A percentile compares a stretch with the other conserved stretches of the same genome.
Conservation (phyloP, 1,284 basidiomycete species). For the Pascua guehoae region DNA sequence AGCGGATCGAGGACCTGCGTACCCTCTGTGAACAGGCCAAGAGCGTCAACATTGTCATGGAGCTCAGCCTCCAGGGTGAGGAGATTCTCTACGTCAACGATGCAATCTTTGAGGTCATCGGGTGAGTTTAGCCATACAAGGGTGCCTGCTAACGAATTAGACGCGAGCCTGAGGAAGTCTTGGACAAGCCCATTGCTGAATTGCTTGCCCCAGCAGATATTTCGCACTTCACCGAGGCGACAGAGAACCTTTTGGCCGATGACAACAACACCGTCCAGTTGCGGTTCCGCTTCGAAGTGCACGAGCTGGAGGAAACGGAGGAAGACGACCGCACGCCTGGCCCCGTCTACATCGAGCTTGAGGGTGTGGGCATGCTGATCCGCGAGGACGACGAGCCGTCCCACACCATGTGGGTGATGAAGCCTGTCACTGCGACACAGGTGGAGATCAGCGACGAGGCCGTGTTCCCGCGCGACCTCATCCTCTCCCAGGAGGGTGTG, state of each 20-base stretch:
- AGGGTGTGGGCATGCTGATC: slow-evolving; percentile 99
- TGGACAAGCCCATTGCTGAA: slow-evolving; percentile 75
- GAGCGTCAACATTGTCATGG: slow-evolving; percentile 91
- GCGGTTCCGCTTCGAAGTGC: slow-evolving; percentile 71
- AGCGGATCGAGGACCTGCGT: slow-evolving; percentile 77
- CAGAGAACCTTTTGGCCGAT: slow-evolving; percentile 77
- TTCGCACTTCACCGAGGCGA: slow-evolving; percentile 83
- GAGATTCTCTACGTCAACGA: slow-evolving; percentile 86
- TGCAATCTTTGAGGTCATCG: slow-evolving; percentile 83
- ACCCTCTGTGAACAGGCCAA: slow-evolving; percentile 87
- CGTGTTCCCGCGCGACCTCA: slow-evolving; percentile 66
- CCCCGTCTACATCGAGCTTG: slow-evolving; percentile 78
- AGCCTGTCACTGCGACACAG: slow-evolving; percentile 62
- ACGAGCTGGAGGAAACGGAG: slow-evolving; percentile 36
- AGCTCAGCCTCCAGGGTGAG: slow-evolving; percentile 88
- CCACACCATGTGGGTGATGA: slow-evolving; percentile 99
- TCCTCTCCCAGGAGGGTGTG: slow-evolving; percentile 79
- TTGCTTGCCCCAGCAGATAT: slow-evolving; percentile 80
- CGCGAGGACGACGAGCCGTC: slow-evolving; percentile 82
- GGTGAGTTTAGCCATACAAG: slow-evolving; percentile 59
- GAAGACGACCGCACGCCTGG: slow-evolving; percentile 42
- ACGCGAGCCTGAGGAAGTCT: slow-evolving; percentile 74
- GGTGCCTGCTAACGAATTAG: slow-evolving; percentile 51
- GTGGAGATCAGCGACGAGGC: slow-evolving; percentile 36
- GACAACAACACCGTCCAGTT: slow-evolving; percentile 93